Base-by-base conservation (phyloP, 768 basidiomycete genomes). In the Suillus discolor region DNA sequence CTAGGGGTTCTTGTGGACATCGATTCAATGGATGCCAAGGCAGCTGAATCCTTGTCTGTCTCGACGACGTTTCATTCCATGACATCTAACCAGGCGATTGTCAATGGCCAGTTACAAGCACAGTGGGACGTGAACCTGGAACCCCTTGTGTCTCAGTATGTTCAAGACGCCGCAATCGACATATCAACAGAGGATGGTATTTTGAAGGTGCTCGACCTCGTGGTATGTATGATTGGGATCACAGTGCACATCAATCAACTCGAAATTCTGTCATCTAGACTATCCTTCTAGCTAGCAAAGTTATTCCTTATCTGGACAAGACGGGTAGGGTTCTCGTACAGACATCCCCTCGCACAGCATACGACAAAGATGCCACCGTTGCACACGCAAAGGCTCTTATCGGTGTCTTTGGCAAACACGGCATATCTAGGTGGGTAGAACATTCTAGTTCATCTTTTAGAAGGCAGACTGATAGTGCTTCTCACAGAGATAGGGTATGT, bases 61-160 rank as follows among this genome's bases (percentile, higher is more conserved):
- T 38, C 60, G 16, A 71, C 68, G 25, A 66, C 65, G 49, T 84
- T 84, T 75, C 72, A 69, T 62, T 80, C 84, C 69, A 84, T 84
- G 82, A 84, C 82, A 38, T 84, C 83, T 13, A 85, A 84, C 63
- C 83, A 84, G 69, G 82, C 80, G 20, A 80, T 84, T 65, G 79
- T 79, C 12, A 75, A 78, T 69, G 68, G 70, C 41, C 74, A 83
- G 57, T 76, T 78, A 6, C 69, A 64, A 13, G 72, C 73, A 39
- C 73, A 78, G 4, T 79, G 79, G 38, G 74, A 78, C 42, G 68
- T 62, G 0, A 63, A 70, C 20, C 65, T 82, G 23, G 69, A 82
- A 55, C 67, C 75, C 23, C 67, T 72, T 13, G 81, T 82, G 8
- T 73, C 80, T 57, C 65, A 72, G 18, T 71, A 74, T 62, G 75